Evolutionary conservation across 305 asterid genomes (phyloP), one percentile per base, ranked within the genome.

Genomic region (Fraxinus xanthoxyloides): DNA sequence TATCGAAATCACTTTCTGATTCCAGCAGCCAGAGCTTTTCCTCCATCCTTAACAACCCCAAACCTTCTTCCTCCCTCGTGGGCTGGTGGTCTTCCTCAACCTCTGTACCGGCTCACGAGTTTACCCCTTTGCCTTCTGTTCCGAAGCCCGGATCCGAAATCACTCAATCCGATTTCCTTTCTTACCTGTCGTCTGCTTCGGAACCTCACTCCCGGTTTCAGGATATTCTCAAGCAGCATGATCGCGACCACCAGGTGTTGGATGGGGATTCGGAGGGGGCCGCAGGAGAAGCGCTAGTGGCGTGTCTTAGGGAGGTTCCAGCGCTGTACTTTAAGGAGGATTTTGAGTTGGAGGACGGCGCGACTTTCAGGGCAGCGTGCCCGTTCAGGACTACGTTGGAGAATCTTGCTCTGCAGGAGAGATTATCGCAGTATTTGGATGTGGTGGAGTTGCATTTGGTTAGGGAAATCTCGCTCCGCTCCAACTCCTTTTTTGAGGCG

Each of bases 361-460:
- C 89, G 48, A 96, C 97, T 54, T 96, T 95, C 73, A 90, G 89
- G 83, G 94, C 95, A 13, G 98, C 98, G 1, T 93, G 99, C 84
- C 99, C 99, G 3, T 96, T 94, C 86, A 84, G 93, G 83, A 91
- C 95, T 17, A 84, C 90, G 78, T 63, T 93, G 36, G 99, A 96
- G 91, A 96, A 96, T 80, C 78, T 89, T 36, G 93, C 92, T 17
- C 83, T 96, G 92, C 99, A 96, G 89, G 99, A 96, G 91, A 91
- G 89, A 86, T 87, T 96, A 82, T 94, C 98, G 12, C 98, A 93
- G 91, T 96, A 96, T 86, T 92, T 96, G 90, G 99, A 96, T 91
- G 97, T 94, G 81, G 99, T 96, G 85, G 99, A 96, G 87, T 70
- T 96, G 88, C 97, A 96, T 88, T 93, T 96, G 90, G 98, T 94